These are phyloP conservation scores for Coemansia sp. DNA, from an alignment of 192 early-diverging fungal species.

Conservation along the genomic window DNA sequence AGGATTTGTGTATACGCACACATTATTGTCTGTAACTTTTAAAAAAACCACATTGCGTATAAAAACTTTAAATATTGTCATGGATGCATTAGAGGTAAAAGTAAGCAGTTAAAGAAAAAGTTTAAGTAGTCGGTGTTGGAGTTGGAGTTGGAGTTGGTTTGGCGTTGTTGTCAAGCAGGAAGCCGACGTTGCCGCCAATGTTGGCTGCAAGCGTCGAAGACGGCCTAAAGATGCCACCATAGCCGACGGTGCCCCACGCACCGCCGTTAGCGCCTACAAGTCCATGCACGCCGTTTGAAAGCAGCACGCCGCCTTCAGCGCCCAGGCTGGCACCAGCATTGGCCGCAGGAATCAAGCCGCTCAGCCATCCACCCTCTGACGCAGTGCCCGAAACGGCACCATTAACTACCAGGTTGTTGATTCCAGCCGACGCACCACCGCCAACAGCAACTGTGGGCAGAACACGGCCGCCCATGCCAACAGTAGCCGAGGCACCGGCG, in stretches of 20 bases:
- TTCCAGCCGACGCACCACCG: slow-evolving; percentile 19
- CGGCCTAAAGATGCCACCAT: slow-evolving; percentile 31
- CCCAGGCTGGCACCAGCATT: slow-evolving; percentile 14
- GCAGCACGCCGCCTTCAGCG: slow-evolving; percentile 9
- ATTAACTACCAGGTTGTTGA: slow-evolving; percentile 13
- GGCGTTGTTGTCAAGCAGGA: slow-evolving; percentile 18
- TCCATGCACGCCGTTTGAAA: slow-evolving; percentile 21
- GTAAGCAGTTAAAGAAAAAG: not conserved
- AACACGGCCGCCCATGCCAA: slow-evolving; percentile 15
- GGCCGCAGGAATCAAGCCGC: slow-evolving; percentile 18
- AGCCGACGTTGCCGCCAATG: slow-evolving; percentile 21
- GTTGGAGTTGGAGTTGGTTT: slow-evolving; percentile 10
- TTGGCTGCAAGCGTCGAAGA: slow-evolving; percentile 26
- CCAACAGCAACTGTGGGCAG: slow-evolving; percentile 19
- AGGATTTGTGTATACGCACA: not conserved
- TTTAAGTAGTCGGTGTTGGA: not conserved
- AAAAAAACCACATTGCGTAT: not conserved
- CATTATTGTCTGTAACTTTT: not conserved
- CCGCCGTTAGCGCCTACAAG: slow-evolving; percentile 24
- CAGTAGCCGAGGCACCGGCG: slow-evolving; percentile 30
- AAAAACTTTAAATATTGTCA: slow-evolving; percentile 1
- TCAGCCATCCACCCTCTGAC: slow-evolving; percentile 23
- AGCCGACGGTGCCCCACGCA: slow-evolving; percentile 23
- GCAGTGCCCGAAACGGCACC: slow-evolving; percentile 21
- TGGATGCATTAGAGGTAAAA: not conserved